A percentile compares a stretch with the other conserved stretches of the same genome.
These are phyloP conservation scores for Gossypium mustelinum DNA, from an alignment of 345 rosid genomes.

Conservation along the genomic window DNA sequence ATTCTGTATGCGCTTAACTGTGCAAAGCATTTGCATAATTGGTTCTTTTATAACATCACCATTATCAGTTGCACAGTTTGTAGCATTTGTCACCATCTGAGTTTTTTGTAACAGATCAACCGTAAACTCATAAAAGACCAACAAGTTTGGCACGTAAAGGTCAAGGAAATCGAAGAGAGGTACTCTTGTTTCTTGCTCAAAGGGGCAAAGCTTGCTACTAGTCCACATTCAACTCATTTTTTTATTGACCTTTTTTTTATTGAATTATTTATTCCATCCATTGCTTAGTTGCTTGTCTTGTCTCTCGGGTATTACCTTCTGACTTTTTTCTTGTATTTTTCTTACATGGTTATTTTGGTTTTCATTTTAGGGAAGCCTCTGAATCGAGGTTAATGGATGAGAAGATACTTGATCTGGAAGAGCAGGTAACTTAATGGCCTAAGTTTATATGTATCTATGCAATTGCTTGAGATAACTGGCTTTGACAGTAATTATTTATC, in stretches of 20 bases:
- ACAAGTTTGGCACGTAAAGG: slow-evolving; percentile 54
- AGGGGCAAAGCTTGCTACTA: background rate
- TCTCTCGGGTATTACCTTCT: background rate
- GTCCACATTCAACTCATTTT: background rate
- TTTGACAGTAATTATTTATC: slow-evolving; percentile 3
- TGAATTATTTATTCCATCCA: background rate
- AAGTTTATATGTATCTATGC: background rate
- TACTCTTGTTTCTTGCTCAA: slow-evolving; percentile 16
- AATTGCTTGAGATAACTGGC: background rate
- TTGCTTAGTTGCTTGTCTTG: background rate
- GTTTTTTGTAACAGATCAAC: slow-evolving; percentile 41
- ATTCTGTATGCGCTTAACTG: background rate
- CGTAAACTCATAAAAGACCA: slow-evolving; percentile 67
- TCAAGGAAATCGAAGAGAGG: slow-evolving; percentile 82
- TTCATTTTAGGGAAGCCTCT: slow-evolving; percentile 43
- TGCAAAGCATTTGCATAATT: background rate
- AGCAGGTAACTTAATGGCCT: slow-evolving; percentile 48
- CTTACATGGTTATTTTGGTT: background rate
- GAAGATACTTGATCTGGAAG: slow-evolving; percentile 65
- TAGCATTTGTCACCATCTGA: background rate
- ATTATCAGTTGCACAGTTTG: background rate
- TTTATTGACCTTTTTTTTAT: background rate
- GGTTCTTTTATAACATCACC: background rate
- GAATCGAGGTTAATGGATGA: slow-evolving; percentile 46
- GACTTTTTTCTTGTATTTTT: background rate